Evolutionary conservation across 2,329 filamentous ascomycete species (phyloP).

Genomic region (Fusarium sp.): DNA sequence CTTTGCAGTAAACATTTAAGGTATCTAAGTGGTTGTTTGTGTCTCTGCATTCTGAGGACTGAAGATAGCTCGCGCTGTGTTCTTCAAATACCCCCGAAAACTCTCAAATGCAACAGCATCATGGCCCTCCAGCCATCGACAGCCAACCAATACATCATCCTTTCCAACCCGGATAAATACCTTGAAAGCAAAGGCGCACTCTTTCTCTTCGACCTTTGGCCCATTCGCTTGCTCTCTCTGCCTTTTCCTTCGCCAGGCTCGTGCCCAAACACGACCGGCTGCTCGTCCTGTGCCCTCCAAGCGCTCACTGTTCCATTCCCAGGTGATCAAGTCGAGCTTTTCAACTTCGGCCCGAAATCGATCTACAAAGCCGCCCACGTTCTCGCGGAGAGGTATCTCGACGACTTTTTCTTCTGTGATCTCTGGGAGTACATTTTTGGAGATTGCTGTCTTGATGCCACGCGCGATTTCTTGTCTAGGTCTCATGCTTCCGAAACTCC

Average conservation of each 20-base stretch:
- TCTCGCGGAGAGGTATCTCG: slow-evolving; percentile 63
- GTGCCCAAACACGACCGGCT: slow-evolving; percentile 82
- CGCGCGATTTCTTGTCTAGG: slow-evolving; percentile 68
- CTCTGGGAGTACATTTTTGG: slow-evolving; percentile 62
- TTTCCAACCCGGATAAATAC: slow-evolving; percentile 63
- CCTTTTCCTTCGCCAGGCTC: slow-evolving; percentile 78
- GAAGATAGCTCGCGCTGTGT: slow-evolving; percentile 46
- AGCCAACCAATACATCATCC: slow-evolving; percentile 62
- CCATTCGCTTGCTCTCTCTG: slow-evolving; percentile 56
- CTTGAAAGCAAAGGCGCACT: slow-evolving; percentile 71
- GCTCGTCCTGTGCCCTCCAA: slow-evolving; percentile 74
- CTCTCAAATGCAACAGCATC: slow-evolving; percentile 86
- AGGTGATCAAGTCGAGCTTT: slow-evolving; percentile 71
- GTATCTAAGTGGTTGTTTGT: background rate
- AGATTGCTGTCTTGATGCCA: slow-evolving; percentile 58
- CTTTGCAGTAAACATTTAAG: no score
- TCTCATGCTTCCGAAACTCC: slow-evolving; percentile 82
- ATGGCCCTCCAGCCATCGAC: slow-evolving; percentile 79
- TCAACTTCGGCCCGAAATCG: slow-evolving; percentile 63
- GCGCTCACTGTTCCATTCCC: slow-evolving; percentile 72
- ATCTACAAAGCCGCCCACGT: slow-evolving; percentile 56
- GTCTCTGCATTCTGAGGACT: background rate
- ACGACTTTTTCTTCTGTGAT: slow-evolving; percentile 59
- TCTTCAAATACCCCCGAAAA: slow-evolving; percentile 84
- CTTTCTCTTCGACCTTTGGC: slow-evolving; percentile 41